These are phyloP conservation scores for Taxawa tesnikishii DNA, from an alignment of 2,329 filamentous ascomycete genomes.

Conservation along the genomic window DNA sequence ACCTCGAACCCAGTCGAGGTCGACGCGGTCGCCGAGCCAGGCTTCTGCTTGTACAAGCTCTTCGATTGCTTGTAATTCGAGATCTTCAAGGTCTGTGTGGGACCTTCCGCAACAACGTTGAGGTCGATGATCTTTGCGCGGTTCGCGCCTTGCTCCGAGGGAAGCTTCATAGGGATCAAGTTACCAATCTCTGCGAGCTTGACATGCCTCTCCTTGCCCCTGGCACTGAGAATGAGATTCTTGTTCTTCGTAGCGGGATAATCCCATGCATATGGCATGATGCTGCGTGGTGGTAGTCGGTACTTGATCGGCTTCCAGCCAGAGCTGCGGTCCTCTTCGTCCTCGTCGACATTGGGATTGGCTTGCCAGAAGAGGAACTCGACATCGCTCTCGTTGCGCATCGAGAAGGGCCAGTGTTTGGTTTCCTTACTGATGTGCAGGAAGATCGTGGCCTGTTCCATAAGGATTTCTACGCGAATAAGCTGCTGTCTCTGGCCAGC, in stretches of 20 bases:
- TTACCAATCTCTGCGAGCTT: conserved; percentile 96
- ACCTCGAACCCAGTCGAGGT: conserved; percentile 74
- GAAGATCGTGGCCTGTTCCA: conserved; percentile 91
- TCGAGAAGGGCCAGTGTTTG: conserved; percentile 96
- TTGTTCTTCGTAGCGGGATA: conserved; percentile 96
- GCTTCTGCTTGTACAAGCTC: conserved; percentile 72
- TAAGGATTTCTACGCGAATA: conserved; percentile 74
- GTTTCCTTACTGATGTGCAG: conserved; percentile 80
- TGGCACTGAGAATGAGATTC: conserved; percentile 72
- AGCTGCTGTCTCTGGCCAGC: conserved; percentile 80
- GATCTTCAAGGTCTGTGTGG: conserved; percentile 85
- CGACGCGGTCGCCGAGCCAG: conserved; percentile 41
- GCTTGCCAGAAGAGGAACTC: conserved; percentile 96
- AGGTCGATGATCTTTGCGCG: conserved; percentile 86
- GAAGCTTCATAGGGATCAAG: conserved; percentile 83
- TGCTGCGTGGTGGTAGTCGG: conserved; percentile 80
- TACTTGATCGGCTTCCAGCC: conserved; percentile 91
- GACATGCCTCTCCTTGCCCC: conserved; percentile 75
- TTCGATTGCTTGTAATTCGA: conserved; percentile 89
- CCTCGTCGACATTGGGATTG: conserved; percentile 84
- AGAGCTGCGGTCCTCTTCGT: conserved; percentile 68
- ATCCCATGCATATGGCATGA: conserved; percentile 99
- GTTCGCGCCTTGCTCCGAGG: conserved; percentile 47
- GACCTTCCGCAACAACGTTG: conserved; percentile 89
- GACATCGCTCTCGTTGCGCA: conserved; percentile 94